phyloP scores from a whole-genome alignment of 2,329 filamentous ascomycete species.

The Hypoxylon sp. region DNA sequence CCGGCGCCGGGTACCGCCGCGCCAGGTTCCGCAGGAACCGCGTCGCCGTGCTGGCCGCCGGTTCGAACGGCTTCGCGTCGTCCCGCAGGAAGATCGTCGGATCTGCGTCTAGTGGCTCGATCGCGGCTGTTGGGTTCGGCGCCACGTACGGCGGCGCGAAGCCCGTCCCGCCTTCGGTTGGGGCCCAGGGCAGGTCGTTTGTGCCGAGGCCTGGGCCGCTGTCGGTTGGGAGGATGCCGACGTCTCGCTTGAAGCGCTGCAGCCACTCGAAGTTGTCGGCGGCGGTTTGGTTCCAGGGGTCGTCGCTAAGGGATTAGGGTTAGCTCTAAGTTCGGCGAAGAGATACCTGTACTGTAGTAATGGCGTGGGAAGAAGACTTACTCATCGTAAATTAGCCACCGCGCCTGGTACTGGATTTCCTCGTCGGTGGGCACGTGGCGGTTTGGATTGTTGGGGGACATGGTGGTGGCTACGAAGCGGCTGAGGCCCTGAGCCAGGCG shows the following conservation, averaged over 20 bases:
- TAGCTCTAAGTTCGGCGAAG: background rate
- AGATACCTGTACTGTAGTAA: background rate
- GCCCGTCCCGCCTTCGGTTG: conserved; percentile 66
- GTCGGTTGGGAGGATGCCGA: conserved; percentile 65
- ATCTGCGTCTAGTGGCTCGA: conserved; percentile 56
- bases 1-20: conserved; percentile 62
- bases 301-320: conserved; percentile 61
- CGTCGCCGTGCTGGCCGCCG: conserved; percentile 63
- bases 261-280: conserved; percentile 77
- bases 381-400: conserved; percentile 75
- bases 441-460: conserved; percentile 73
- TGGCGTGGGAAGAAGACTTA: conserved; percentile 58
- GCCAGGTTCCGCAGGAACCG: conserved; percentile 64
- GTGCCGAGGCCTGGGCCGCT: conserved; percentile 66
- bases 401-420: conserved; percentile 75
- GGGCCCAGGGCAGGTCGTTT: conserved; percentile 60
- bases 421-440: conserved; percentile 71
- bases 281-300: conserved; percentile 75
- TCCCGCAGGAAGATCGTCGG: conserved; percentile 56
- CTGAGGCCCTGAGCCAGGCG: conserved; percentile 68
- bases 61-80: conserved; percentile 60
- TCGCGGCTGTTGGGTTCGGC: conserved; percentile 57
- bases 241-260: conserved; percentile 72
- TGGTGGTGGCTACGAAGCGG: conserved; percentile 67
- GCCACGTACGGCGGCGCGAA: conserved; percentile 70